phyloP scores from a whole-genome alignment of 306 rosid species.

The Fagus sylvatica region DNA sequence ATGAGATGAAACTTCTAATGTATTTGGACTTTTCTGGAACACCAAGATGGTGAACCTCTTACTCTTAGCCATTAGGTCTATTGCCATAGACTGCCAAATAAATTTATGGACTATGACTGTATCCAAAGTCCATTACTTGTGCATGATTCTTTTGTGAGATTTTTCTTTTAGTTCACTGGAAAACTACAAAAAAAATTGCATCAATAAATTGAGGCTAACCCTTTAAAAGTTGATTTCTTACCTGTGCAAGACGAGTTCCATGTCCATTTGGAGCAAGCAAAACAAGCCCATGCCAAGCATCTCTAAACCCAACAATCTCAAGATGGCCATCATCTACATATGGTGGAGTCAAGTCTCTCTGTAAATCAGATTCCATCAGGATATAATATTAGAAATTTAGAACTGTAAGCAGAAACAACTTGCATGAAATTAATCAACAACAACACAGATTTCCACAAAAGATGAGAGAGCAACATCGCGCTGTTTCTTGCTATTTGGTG shows the following conservation, averaged over 20 bases:
- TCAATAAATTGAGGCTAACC: background rate
- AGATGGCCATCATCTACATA: constrained; percentile 86
- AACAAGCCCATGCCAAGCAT: constrained; percentile 98
- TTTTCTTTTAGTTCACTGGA: background rate
- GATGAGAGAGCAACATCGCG: constrained; percentile 46
- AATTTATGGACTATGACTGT: background rate
- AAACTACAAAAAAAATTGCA: background rate
- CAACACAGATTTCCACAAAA: background rate
- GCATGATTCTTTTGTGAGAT: background rate
- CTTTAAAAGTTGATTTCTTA: constrained; percentile 17
- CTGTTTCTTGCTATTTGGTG: constrained; percentile 51
- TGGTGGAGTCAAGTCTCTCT: constrained; percentile 79
- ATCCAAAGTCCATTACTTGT: background rate
- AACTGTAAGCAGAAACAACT: background rate
- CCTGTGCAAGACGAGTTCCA: constrained; percentile 99
- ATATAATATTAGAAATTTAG: constrained; percentile 19
- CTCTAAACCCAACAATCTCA: constrained; percentile 90
- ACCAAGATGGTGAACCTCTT: background rate
- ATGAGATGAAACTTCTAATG: background rate
- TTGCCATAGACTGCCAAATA: background rate
- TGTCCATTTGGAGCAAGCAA: constrained; percentile 92
- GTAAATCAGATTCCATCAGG: constrained; percentile 31
- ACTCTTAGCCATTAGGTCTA: background rate
- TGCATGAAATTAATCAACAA: background rate
- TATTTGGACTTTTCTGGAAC: background rate